These are phyloP conservation scores for Cardamine resedifolia DNA, from an alignment of 345 rosid species.

Conservation along the genomic window DNA sequence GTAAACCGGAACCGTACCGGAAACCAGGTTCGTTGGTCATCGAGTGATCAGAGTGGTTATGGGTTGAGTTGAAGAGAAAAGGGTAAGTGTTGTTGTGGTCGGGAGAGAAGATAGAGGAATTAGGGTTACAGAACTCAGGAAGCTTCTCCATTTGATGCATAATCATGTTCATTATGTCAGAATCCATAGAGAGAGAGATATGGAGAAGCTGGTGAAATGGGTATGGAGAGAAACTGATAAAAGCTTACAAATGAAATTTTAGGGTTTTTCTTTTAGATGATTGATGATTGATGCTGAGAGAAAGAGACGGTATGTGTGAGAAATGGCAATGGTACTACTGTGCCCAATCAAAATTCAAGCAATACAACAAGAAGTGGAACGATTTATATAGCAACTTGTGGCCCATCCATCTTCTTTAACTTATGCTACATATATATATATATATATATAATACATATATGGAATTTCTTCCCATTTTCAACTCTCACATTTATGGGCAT, in stretches of 20 bases:
- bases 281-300: slow-evolving; percentile 30
- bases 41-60: slow-evolving; percentile 28
- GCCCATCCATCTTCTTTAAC: slow-evolving; percentile 36
- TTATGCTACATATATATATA: not conserved
- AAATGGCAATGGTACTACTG: slow-evolving; percentile 26
- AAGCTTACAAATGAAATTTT: slow-evolving; percentile 15
- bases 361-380: slow-evolving; percentile 29
- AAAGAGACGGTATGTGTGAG: slow-evolving; percentile 32
- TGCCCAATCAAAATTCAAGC: slow-evolving; percentile 43
- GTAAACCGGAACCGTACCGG: slow-evolving; percentile 31
- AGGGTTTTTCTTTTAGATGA: slow-evolving; percentile 28
- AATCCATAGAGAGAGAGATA: slow-evolving; percentile 33
- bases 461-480: slow-evolving; percentile 27
- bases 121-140: slow-evolving; percentile 49
- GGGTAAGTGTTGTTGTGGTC: slow-evolving; percentile 34
- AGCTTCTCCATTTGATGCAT: slow-evolving; percentile 73
- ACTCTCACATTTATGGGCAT: slow-evolving; percentile 10
- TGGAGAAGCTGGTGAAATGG: slow-evolving; percentile 32
- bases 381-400: slow-evolving; percentile 53
- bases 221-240: slow-evolving; percentile 32
- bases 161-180: slow-evolving; percentile 53
- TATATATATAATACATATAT: slow-evolving; percentile 9
- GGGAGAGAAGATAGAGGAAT: slow-evolving; percentile 13
- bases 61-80: slow-evolving; percentile 31
- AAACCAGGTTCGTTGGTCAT: slow-evolving; percentile 30